Evolutionary conservation across 805 yeast species (phyloP).

Genomic region (Cyberlindnera galapagoensis): DNA sequence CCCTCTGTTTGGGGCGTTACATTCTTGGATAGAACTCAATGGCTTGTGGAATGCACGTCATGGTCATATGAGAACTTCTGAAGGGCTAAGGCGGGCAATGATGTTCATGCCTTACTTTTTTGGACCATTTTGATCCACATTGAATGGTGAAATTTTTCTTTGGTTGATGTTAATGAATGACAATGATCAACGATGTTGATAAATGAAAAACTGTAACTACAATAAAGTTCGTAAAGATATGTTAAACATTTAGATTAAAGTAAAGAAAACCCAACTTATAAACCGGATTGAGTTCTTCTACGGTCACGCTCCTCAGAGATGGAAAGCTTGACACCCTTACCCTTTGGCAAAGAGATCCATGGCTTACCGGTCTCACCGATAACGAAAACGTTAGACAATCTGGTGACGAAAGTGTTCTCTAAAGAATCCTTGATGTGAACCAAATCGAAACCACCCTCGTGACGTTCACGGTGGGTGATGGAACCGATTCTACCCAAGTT

Average conservation of each 20-base stretch:
- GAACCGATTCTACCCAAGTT: slow-evolving; percentile 98
- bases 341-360: slow-evolving; percentile 93
- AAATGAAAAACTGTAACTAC: not conserved
- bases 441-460: slow-evolving; percentile 97
- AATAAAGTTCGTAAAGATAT: too few species aligned
- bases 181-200: not conserved
- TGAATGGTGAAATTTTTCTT: too few species aligned
- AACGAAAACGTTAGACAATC: slow-evolving; percentile 87
- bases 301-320: slow-evolving; percentile 98
- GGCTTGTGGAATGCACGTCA: too few species aligned
- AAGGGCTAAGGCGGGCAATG: too few species aligned
- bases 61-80: too few species aligned
- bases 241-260: not conserved
- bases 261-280: slow-evolving; percentile 11
- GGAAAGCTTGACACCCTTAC: slow-evolving; percentile 95
- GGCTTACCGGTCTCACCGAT: slow-evolving; percentile 96
- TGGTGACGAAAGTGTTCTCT: slow-evolving; percentile 93
- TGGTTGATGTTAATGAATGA: slow-evolving; percentile 9
- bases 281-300: slow-evolving; percentile 71
- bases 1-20: too few species aligned
- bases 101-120: too few species aligned
- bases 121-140: too few species aligned
- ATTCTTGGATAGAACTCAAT: too few species aligned
- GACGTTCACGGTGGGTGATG: slow-evolving; percentile 93
- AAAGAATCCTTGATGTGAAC: slow-evolving; percentile 94